Conservation (phyloP, 73 alveolate genomes). For the Tetrahymena malaccensis region DNA sequence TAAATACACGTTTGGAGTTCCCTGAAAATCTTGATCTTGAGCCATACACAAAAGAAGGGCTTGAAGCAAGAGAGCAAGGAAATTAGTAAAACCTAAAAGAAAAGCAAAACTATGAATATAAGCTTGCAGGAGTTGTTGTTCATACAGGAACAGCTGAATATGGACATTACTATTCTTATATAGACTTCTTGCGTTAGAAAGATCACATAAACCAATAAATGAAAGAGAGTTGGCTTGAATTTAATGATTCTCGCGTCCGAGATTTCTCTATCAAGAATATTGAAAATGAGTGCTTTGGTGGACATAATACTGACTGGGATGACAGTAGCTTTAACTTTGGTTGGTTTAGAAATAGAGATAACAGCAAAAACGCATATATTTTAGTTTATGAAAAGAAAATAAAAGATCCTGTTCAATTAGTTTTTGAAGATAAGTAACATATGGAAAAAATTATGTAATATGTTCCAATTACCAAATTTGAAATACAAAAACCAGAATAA, state of each 20-base stretch:
- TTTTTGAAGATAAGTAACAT: conserved; percentile 8
- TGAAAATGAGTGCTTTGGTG: conserved; percentile 82
- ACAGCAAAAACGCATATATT: conserved; percentile 90
- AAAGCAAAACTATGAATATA: conserved; percentile 51
- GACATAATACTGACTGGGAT: conserved; percentile 47
- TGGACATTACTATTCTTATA: conserved; percentile 80
- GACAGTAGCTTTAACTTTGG: conserved; percentile 36
- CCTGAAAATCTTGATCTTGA: conserved; percentile 85
- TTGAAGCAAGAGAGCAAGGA: conserved; percentile 57
- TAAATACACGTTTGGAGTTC: conserved; percentile 90
- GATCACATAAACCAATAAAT: background rate
- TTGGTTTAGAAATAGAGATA: conserved; percentile 55
- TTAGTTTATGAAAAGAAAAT: conserved; percentile 83
- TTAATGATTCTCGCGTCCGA: conserved; percentile 74
- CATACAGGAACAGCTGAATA: conserved; percentile 94
- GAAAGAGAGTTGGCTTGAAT: conserved; percentile 76
- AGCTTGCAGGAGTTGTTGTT: conserved; percentile 86
- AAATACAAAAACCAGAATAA: background rate
- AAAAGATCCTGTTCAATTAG: conserved; percentile 51
- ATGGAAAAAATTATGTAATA: conserved; percentile 5
- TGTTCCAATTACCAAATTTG: background rate
- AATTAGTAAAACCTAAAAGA: conserved; percentile 30
- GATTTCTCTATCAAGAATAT: conserved; percentile 44
- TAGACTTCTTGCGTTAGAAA: background rate
- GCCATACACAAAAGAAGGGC: conserved; percentile 34